Percentiles rank a stretch among this genome's conserved stretches.
These are phyloP conservation scores for Sporobolus alterniflorus DNA, from an alignment of 202 grass and related monocot species.

Conservation along the genomic window DNA sequence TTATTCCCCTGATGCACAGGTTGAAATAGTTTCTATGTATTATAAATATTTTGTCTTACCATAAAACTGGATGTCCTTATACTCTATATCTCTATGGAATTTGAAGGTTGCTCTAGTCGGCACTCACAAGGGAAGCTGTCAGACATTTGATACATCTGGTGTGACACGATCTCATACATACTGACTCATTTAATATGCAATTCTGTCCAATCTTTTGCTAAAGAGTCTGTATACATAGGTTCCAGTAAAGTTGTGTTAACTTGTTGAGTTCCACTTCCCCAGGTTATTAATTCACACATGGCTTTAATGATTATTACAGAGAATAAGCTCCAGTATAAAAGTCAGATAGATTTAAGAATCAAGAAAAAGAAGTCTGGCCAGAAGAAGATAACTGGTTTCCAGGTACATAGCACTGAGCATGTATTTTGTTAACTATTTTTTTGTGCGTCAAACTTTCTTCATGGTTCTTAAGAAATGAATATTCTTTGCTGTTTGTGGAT, in stretches of 20 bases:
- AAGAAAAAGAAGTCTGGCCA: constrained; percentile 93
- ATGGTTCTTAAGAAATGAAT: not conserved
- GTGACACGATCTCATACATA: constrained; percentile 20
- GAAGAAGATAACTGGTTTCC: constrained; percentile 99
- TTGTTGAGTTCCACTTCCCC: constrained; percentile 11
- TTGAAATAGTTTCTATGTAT: constrained; percentile 36
- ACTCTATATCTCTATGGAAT: constrained; percentile 35
- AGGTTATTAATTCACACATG: constrained; percentile 26
- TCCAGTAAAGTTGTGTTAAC: not conserved
- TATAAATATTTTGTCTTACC: constrained; percentile 14
- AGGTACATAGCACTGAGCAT: constrained; percentile 49
- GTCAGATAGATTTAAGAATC: constrained; percentile 78
- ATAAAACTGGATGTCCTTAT: constrained; percentile 30
- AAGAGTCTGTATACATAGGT: not conserved
- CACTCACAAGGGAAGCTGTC: constrained; percentile 93
- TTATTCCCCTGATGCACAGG: constrained; percentile 94
- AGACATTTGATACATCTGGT: constrained; percentile 97
- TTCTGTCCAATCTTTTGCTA: not conserved
- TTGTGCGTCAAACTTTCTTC: not conserved
- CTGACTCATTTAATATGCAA: not conserved
- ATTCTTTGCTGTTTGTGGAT: not conserved
- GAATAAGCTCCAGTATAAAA: constrained; percentile 87
- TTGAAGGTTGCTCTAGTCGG: constrained; percentile 96
- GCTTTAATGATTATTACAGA: constrained; percentile 49
- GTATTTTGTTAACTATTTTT: not conserved